These are phyloP conservation scores for Helminthosporium solani DNA, from an alignment of 2,329 filamentous ascomycete species.

Conservation along the genomic window DNA sequence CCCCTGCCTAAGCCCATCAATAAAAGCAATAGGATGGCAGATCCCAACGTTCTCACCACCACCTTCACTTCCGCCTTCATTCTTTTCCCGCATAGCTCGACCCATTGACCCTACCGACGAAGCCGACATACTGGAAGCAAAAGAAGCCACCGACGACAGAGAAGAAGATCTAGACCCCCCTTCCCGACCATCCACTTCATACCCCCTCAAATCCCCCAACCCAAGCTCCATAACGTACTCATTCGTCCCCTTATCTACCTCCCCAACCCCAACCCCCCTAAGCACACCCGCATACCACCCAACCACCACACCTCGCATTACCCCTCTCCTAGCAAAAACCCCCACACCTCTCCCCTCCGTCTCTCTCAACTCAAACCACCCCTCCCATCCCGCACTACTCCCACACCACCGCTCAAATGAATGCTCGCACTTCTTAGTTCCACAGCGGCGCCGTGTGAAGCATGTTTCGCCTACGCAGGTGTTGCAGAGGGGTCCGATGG, in stretches of 20 bases:
- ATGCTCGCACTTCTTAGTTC: slow-evolving; percentile 10
- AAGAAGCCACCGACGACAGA: neutral
- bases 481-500: slow-evolving; percentile 1
- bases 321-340: slow-evolving; percentile 11
- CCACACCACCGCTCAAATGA: slow-evolving; percentile 10
- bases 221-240: slow-evolving; percentile 21
- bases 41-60: no score
- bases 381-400: slow-evolving; percentile 11
- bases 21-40: slow-evolving; percentile 2
- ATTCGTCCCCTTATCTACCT: neutral
- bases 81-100: no score
- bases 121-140: no score
- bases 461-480: slow-evolving; percentile 16
- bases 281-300: slow-evolving; percentile 19
- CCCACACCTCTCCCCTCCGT: slow-evolving; percentile 15
- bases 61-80: no score
- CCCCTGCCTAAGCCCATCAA: slow-evolving; percentile 10
- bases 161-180: neutral
- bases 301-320: slow-evolving; percentile 9
- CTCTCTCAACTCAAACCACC: slow-evolving; percentile 14
- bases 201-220: slow-evolving; percentile 1
- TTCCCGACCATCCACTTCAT: neutral
- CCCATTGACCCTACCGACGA: no score
- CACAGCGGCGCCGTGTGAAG: slow-evolving; percentile 11
- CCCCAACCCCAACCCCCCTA: neutral